These are phyloP conservation scores for Gymnopilus dilepis DNA, from an alignment of 768 basidiomycete genomes.

Conservation along the genomic window DNA sequence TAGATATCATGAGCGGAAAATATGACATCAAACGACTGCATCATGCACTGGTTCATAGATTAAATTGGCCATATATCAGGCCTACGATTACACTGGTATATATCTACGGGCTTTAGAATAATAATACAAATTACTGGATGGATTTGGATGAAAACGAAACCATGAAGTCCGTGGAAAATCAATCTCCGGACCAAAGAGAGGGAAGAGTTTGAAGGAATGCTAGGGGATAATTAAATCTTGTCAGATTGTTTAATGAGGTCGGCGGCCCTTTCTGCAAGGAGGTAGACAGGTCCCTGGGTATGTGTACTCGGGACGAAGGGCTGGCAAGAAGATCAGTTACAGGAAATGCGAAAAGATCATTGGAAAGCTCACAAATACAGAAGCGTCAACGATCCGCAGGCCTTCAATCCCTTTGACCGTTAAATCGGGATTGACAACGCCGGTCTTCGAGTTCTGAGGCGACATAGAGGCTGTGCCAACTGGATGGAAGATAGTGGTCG, in stretches of 20 bases:
- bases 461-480: conserved; percentile 42
- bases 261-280: conserved; percentile 39
- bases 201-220: background rate
- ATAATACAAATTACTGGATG: too few relatives aligned
- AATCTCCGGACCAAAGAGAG: background rate
- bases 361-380: conserved; percentile 34
- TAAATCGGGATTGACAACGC: conserved; percentile 45
- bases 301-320: conserved; percentile 28
- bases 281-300: conserved; percentile 38
- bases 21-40: too few relatives aligned
- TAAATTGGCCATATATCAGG: background rate
- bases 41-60: background rate
- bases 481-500: conserved; percentile 35
- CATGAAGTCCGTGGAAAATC: too few relatives aligned
- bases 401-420: conserved; percentile 40
- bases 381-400: conserved; percentile 43
- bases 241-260: conserved; percentile 24
- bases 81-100: too few relatives aligned
- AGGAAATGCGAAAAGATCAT: background rate
- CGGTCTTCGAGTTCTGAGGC: conserved; percentile 27
- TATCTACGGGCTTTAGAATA: too few relatives aligned
- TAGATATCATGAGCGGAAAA: too few relatives aligned
- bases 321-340: background rate
- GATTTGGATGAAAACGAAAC: too few relatives aligned
- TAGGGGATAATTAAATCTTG: background rate